These are phyloP conservation scores for Opeltia flavorubescens DNA, from an alignment of 495 filamentous ascomycete genomes.

Conservation along the genomic window DNA sequence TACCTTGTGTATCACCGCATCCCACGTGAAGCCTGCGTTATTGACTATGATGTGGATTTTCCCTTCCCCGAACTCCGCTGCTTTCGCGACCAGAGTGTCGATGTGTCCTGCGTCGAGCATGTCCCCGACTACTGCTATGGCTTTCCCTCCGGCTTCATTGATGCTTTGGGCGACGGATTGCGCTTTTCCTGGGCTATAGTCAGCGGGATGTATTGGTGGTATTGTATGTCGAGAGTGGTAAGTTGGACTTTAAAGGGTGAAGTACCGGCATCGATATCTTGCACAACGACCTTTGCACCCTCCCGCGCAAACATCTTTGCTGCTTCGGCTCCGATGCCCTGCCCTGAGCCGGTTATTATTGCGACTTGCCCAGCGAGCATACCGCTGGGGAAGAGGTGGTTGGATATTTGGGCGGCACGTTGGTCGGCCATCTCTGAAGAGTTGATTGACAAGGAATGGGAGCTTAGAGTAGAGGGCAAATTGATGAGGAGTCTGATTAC, in stretches of 20 bases:
- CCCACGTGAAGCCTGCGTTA: constrained; percentile 83
- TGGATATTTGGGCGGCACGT: constrained; percentile 51
- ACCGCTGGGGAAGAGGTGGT: constrained; percentile 65
- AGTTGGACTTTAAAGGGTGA: constrained; percentile 1
- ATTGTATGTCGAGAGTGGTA: not conserved
- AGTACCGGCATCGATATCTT: constrained; percentile 64
- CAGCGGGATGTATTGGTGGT: not conserved
- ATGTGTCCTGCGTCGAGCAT: constrained; percentile 55
- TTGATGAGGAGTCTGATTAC: not conserved
- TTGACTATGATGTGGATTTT: constrained; percentile 85
- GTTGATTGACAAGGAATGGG: not conserved
- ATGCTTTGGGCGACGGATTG: constrained; percentile 47
- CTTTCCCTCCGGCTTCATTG: constrained; percentile 45
- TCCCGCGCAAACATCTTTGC: constrained; percentile 73
- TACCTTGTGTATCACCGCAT: constrained; percentile 80
- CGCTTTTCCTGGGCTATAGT: constrained; percentile 39
- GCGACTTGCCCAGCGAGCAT: constrained; percentile 64
- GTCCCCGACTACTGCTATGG: constrained; percentile 59
- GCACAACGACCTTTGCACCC: constrained; percentile 67
- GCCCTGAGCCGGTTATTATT: constrained; percentile 77
- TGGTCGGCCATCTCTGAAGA: constrained; percentile 29
- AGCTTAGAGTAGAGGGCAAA: not conserved
- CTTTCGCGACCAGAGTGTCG: constrained; percentile 50
- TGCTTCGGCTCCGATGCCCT: constrained; percentile 78
- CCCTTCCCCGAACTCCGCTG: constrained; percentile 66